A percentile compares a stretch with the other conserved stretches of the same genome.
Conservation (phyloP, 2,329 filamentous ascomycete genomes). For the Plectosphaerella sp. region DNA sequence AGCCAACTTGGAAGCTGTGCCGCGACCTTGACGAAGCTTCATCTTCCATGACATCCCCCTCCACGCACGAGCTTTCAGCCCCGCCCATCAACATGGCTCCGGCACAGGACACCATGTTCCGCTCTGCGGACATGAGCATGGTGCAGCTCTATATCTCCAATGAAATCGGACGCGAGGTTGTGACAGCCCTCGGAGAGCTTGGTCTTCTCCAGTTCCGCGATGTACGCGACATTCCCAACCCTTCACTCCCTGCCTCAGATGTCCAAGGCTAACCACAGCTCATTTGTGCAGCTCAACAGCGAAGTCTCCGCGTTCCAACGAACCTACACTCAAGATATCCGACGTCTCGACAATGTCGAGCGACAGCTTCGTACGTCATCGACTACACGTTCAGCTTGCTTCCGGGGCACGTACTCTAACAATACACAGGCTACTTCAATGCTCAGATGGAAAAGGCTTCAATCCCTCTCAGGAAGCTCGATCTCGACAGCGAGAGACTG, state of each 20-base stretch:
- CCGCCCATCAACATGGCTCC: constrained; percentile 50
- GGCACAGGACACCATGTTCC: constrained; percentile 89
- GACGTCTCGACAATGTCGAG: constrained; percentile 96
- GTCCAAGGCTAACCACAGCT: constrained; percentile 14
- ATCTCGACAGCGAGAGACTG: constrained; percentile 83
- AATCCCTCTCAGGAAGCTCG: constrained; percentile 82
- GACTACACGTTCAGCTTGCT: not conserved
- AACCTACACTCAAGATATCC: constrained; percentile 96
- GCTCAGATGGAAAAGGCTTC: constrained; percentile 90
- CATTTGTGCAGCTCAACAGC: constrained; percentile 69
- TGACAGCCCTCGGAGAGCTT: constrained; percentile 92
- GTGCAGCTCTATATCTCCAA: constrained; percentile 99
- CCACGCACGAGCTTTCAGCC: constrained; percentile 9
- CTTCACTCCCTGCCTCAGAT: not conserved
- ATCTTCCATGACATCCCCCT: constrained; percentile 5
- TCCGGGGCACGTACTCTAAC: constrained; percentile 22
- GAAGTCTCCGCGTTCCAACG: constrained; percentile 92
- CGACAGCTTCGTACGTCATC: constrained; percentile 79
- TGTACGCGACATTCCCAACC: constrained; percentile 53
- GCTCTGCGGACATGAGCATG: constrained; percentile 99
- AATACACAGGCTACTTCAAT: constrained; percentile 76
- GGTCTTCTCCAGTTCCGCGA: constrained; percentile 96
- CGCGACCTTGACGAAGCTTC: constrained; percentile 10
- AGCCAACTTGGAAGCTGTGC: constrained; percentile 12
- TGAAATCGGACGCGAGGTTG: constrained; percentile 96